Evolutionary conservation across 2,329 filamentous ascomycete genomes (phyloP), one percentile per base, ranked within the genome.

Genomic region (Sporothrix schenckii): DNA sequence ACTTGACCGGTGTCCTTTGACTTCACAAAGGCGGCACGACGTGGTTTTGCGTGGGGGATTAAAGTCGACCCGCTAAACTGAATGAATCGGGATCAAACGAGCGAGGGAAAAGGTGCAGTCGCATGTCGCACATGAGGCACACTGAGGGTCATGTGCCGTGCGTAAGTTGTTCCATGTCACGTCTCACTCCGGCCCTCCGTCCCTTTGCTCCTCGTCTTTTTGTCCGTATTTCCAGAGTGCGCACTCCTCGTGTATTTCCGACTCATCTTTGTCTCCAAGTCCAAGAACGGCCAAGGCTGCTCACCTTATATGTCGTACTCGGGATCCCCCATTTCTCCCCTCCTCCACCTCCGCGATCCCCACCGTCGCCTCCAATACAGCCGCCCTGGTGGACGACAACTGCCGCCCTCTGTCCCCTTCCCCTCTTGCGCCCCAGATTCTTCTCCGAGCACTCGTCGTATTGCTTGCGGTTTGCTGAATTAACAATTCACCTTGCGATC

Each of bases 171-270:
- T 34, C 34, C 34, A 30, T 34, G 4, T 9, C 7, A 34, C 34
- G 34, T 34, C 7, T 34, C 34, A 7, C 34, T 34, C 34, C 7
- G 34, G 34, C 34, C 34, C 4, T 34, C 34, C 34, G 27, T 27
- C 30, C 5, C 30, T 34, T 34, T 34, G 3, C 41, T 14, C 7
- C 41, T 44, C 21, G 16, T 53, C 7, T 9, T 27, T 27, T n/a
- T 66, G 53, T 66, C 49, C 49, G 63, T 66, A 66, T 66, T 58
- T 70, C 68, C 60, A 70, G 50, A 54, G 19, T 44, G 34, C 58
- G 10, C 34, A 34, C 34, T n/a, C 30, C 30, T 16, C 16, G 14
- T 30, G 27, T 39, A 27, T 41, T 61, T 60, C 67, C 27, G 67
- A 58, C n/a, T 60, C 2, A 41, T 27, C 16, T 11, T 11, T 14